phyloP scores from a whole-genome alignment of 768 basidiomycete genomes.

The Boletus tylopilopsis region DNA sequence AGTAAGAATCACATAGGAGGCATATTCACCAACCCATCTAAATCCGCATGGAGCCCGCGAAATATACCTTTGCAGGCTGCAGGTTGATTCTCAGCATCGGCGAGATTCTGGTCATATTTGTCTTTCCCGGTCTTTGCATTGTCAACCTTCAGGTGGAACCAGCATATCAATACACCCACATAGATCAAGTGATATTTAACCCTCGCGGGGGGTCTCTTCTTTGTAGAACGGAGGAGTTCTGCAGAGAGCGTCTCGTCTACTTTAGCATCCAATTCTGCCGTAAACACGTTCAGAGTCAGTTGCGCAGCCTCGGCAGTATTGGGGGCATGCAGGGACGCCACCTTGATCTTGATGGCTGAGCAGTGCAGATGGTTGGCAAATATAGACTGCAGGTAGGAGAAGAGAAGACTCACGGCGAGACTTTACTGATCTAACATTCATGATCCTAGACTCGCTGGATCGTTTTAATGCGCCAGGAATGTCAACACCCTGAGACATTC shows the following conservation, averaged over 20 bases:
- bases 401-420: neutral
- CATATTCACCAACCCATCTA: neutral
- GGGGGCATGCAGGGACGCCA: too few relatives aligned
- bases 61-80: neutral
- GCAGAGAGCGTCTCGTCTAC: neutral
- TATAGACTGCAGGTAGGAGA: too few relatives aligned
- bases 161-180: neutral
- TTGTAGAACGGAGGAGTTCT: neutral
- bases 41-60: neutral
- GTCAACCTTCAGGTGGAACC: neutral
- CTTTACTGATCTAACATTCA: slow-evolving; percentile 51
- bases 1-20: neutral
- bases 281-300: slow-evolving; percentile 26
- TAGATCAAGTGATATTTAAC: slow-evolving; percentile 4
- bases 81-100: neutral
- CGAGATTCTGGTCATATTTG: neutral
- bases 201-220: neutral
- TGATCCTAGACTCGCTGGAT: slow-evolving; percentile 53
- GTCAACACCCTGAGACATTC: too few relatives aligned
- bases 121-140: slow-evolving; percentile 4
- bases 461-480: slow-evolving; percentile 39
- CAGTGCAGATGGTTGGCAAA: too few relatives aligned
- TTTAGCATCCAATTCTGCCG: slow-evolving; percentile 9
- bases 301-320: too few relatives aligned
- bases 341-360: neutral